Conservation (phyloP, 192 early-diverging fungal species). For the Pecoramyces ruminantium region DNA sequence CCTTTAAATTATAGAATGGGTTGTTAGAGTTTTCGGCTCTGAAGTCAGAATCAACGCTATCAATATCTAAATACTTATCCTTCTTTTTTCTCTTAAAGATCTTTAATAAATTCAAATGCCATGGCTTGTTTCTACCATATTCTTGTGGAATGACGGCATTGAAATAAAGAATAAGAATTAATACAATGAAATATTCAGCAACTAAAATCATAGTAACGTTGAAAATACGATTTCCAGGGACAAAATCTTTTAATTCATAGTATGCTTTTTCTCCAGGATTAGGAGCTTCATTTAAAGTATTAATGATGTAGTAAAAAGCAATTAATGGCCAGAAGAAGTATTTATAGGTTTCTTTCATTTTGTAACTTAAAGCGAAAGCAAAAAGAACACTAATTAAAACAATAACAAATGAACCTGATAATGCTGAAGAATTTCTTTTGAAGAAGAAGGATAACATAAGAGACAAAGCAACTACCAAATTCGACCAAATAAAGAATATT, state of each 20-base stretch:
- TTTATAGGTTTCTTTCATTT: too few species aligned
- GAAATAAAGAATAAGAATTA: slow-evolving; percentile 13
- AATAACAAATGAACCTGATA: not conserved
- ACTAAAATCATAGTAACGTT: slow-evolving; percentile 32
- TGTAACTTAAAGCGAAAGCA: too few species aligned
- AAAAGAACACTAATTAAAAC: not conserved
- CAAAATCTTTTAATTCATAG: too few species aligned
- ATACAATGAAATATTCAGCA: slow-evolving; percentile 24
- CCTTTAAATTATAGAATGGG: too few species aligned
- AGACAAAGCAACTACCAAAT: not conserved
- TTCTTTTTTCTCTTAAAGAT: too few species aligned
- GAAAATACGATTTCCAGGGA: slow-evolving; percentile 8
- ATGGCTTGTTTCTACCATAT: slow-evolving; percentile 42
- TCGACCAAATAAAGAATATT: not conserved
- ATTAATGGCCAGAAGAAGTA: too few species aligned
- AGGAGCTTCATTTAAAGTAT: too few species aligned
- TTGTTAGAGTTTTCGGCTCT: too few species aligned
- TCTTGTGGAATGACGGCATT: slow-evolving; percentile 24
- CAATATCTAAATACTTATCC: too few species aligned
- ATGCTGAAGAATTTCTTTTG: not conserved
- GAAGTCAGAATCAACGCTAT: too few species aligned
- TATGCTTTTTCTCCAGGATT: too few species aligned
- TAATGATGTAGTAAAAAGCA: too few species aligned
- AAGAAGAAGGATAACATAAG: not conserved
- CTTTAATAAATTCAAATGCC: slow-evolving; percentile 24